A percentile compares a stretch with the other conserved stretches of the same genome.
Conservation (phyloP, 2,329 filamentous ascomycete genomes). For the Fusarium globosum region DNA sequence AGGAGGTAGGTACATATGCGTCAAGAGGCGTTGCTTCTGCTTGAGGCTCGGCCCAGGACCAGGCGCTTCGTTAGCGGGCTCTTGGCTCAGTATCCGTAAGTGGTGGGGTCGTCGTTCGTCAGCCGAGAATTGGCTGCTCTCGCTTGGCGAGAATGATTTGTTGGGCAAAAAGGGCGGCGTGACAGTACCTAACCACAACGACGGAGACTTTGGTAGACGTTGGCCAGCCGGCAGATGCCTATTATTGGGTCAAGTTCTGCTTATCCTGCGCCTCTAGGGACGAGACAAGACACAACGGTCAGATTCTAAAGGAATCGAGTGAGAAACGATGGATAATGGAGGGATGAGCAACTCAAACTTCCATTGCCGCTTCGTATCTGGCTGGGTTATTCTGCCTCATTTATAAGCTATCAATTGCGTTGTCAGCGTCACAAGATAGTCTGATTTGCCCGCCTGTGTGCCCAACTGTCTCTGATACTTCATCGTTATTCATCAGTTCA, state of each 20-base stretch:
- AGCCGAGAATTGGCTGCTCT: slow-evolving; percentile 6
- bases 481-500: slow-evolving; percentile 23
- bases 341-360: background rate
- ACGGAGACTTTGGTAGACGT: background rate
- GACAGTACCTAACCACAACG: background rate
- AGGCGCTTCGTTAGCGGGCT: background rate
- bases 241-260: background rate
- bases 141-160: slow-evolving; percentile 9
- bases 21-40: slow-evolving; percentile 12
- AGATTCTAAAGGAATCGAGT: slow-evolving; percentile 25
- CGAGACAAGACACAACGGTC: background rate
- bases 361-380: slow-evolving; percentile 9
- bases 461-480: slow-evolving; percentile 27
- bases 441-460: background rate
- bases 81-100: background rate
- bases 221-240: background rate
- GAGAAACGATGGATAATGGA: slow-evolving; percentile 11
- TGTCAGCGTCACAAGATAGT: slow-evolving; percentile 33
- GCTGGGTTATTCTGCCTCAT: slow-evolving; percentile 14
- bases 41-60: slow-evolving; percentile 28
- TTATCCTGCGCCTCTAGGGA: background rate
- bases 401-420: slow-evolving; percentile 22
- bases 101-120: slow-evolving; percentile 1
- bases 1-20: background rate
- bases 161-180: slow-evolving; percentile 2